phyloP scores from a whole-genome alignment of 2,329 filamentous ascomycete genomes.

The Fusarium xylarioides region DNA sequence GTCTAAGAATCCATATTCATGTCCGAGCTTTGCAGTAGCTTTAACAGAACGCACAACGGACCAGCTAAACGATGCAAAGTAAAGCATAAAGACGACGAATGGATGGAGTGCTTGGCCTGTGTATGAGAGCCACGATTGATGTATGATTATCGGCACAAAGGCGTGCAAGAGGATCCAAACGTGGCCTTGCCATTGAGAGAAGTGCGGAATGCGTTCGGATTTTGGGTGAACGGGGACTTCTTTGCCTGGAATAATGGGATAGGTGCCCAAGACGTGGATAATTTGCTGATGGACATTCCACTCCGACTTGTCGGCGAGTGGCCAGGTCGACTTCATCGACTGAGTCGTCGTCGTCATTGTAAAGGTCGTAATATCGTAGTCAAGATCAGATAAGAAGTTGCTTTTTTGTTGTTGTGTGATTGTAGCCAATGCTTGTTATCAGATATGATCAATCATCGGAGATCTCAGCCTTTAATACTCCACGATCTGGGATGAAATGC shows the following conservation, averaged over 20 bases:
- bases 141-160: background rate
- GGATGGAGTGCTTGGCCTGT: background rate
- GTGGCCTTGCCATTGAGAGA: background rate
- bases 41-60: background rate
- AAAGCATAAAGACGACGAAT: background rate
- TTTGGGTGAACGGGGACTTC: background rate
- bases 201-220: background rate
- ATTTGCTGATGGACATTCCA: background rate
- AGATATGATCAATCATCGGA: background rate
- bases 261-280: background rate
- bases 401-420: background rate
- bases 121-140: background rate
- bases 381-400: background rate
- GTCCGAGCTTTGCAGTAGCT: background rate
- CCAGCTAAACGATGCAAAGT: background rate
- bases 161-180: background rate
- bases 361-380: background rate
- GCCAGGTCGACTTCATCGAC: background rate
- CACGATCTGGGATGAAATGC: background rate
- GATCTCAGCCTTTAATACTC: background rate
- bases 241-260: background rate
- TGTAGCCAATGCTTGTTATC: background rate
- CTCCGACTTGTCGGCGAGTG: background rate
- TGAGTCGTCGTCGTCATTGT: background rate
- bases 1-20: constrained; percentile 10